Base-by-base conservation (phyloP, 768 basidiomycete genomes). In the Terana coerulea region DNA sequence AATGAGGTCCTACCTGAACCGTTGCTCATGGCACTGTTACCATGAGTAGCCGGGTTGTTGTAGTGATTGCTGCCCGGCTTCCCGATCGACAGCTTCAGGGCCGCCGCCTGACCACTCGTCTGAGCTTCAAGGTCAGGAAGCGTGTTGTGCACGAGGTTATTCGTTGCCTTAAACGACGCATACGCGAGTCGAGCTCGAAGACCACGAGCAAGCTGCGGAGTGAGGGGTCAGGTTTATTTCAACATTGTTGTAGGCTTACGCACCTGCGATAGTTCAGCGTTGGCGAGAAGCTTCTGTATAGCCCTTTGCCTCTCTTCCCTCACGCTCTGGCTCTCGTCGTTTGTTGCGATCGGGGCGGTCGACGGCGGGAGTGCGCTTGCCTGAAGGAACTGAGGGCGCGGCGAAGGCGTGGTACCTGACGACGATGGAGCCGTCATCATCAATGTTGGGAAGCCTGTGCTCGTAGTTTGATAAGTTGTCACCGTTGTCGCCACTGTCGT, bases 391-490 rank as follows among this genome's bases (percentile, higher is more conserved):
- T 78, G 68, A 66, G 83, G 74, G 57, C 84, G 83, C 22, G 89
- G 89, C 44, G 89, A 91, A 62, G 85, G 83, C 52, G 88, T 89
- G 65, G 89, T 91, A 61, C 86, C 78, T 56, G 88, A 87, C 60
- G 87, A 90, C 55, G 86, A 81, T 51, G 89, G 86, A 33, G 88
- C 84, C 62, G 86, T 83, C 88, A 90, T 91, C 42, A 10, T n/a
- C 11, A 12, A n/a, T 9, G 44, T 25, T 34, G 42, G 19, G 17
- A 12, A 33, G 29, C 34, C 14, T 28, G 22, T n/a, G 26, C 19
- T 45, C 26, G 19, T 15, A 14, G 43, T 29, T 45, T 26, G 37
- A 9, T 30, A 8, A 3, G 10, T 19, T 33, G 43, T 14, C 37
- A 26, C 17, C 30, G 49, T 24, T 28, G 39, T 49, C 19, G 45